Base-by-base conservation (phyloP, 1,139 yeast genomes). In the Hyphopichia buzzinii region DNA sequence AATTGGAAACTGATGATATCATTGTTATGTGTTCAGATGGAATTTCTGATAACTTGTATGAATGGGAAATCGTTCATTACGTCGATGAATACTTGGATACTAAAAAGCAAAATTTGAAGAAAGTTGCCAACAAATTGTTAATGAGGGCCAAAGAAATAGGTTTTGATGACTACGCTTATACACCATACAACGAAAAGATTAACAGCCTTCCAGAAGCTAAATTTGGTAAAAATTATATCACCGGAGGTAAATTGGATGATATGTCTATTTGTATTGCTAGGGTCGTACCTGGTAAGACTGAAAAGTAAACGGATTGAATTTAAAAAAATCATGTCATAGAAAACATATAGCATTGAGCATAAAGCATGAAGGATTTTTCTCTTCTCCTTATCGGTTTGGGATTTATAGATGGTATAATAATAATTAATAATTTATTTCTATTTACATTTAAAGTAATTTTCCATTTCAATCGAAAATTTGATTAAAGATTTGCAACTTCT, bases 161-260 rank as follows among this genome's bases (percentile, higher is more conserved):
- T 0, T 76, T 67, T 49, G 81, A 77, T 47, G 79, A 70, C 46
- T 72, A 70, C 49, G 74, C 79, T 13, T 72, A 65, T 39, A 72
- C 79, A 19, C 82, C 82, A 1, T 76, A 75, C 45, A 75, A 74
- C 40, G 79, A 73, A 47, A 71, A 62, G 49, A 74, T 77, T 12
- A 74, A 72, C 47, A 54, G 67, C 15, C 63, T 74, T 37, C 72
- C 74, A 11, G 55, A 54, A 29, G 54, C 50, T 30, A 48, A 54
- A 28, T 57, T 43, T 39, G 65, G 70, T 3, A 54, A 56, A n/a
- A 58, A 55, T 29, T 46, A 56, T 16, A 70, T 72, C 39, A 56
- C 67, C 29, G 82, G 82, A 2, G 82, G 82, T 0, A 76, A 76
- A 42, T 55, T 76, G 38, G 82, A 77, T 49, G 82, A 77, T 46